Evolutionary conservation across 139 green algal genomes (phyloP).

Genomic region (Ostreobium quekettii): DNA sequence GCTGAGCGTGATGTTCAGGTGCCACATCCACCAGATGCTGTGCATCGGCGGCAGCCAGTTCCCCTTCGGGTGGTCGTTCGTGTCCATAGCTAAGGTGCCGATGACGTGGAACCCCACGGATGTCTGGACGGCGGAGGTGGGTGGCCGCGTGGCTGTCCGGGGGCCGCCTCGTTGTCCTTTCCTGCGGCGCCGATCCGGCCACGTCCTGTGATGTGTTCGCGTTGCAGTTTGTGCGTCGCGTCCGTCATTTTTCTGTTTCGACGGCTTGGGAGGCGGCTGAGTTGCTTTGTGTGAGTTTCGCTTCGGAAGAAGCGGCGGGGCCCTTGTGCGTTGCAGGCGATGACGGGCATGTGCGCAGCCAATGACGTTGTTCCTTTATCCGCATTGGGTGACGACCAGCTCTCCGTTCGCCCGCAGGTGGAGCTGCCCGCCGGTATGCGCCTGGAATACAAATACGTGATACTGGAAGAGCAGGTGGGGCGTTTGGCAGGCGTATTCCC

Average conservation of each 20-base stretch:
- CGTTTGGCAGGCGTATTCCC: no score
- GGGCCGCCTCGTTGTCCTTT: no score
- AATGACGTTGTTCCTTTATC: background rate
- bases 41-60: conserved; percentile 74
- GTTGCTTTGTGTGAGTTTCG: no score
- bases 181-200: no score
- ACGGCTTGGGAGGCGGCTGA: no score
- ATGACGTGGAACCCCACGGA: conserved; percentile 78
- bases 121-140: conserved; percentile 74
- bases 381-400: conserved; percentile 2
- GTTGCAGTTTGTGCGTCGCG: no score
- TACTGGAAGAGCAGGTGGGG: conserved; percentile 81
- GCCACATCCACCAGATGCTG: conserved; percentile 83
- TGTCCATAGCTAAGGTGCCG: conserved; percentile 85
- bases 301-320: no score
- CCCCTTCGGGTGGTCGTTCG: conserved; percentile 82
- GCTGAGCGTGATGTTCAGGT: conserved; percentile 69
- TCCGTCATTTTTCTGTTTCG: no score
- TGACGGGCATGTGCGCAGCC: background rate
- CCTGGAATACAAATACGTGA: conserved; percentile 92
- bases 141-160: conserved; percentile 7
- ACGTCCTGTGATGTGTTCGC: no score
- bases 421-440: conserved; percentile 64
- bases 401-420: conserved; percentile 43
- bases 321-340: no score